A percentile compares a stretch with the other conserved stretches of the same genome.
Evolutionary conservation across 441 rosid species (phyloP).

Genomic region (Hura crepitans): DNA sequence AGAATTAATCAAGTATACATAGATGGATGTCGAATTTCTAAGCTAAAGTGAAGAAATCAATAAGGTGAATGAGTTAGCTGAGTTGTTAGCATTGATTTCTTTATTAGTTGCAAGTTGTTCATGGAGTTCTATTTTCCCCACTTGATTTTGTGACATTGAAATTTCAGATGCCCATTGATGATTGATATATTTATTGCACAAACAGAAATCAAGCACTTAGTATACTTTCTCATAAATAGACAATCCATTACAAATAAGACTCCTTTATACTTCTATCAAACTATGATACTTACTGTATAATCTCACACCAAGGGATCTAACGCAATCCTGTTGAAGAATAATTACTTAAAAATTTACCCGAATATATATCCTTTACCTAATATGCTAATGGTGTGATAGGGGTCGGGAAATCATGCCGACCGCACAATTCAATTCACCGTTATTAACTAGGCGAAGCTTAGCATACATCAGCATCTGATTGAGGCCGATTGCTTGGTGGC

Average conservation of each 20-base stretch:
- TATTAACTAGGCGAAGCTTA: slow-evolving; percentile 32
- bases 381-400: slow-evolving; percentile 43
- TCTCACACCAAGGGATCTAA: slow-evolving; percentile 24
- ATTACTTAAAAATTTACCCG: slow-evolving; percentile 24
- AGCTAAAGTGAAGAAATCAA: background rate
- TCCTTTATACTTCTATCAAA: slow-evolving; percentile 25
- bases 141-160: background rate
- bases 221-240: slow-evolving; percentile 25
- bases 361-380: slow-evolving; percentile 29
- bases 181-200: slow-evolving; percentile 28
- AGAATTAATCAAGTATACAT: background rate
- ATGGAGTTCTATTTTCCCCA: background rate
- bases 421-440: slow-evolving; percentile 46
- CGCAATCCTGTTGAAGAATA: slow-evolving; percentile 22
- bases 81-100: background rate
- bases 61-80: background rate
- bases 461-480: slow-evolving; percentile 54
- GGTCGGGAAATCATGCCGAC: slow-evolving; percentile 46
- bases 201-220: slow-evolving; percentile 26
- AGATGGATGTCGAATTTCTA: background rate
- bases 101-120: background rate
- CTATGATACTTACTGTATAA: slow-evolving; percentile 24
- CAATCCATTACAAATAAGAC: slow-evolving; percentile 31
- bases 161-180: slow-evolving; percentile 7
- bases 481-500: slow-evolving; percentile 57